Evolutionary conservation across 176 grass and related monocot species (phyloP).

Genomic region (Hordeum vulgare): MorexV3_pseudomolecules_assembly NC_058519.1:566934465-566934964

Average conservation of each 20-base stretch:
- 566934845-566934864: no score
- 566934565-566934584: conserved; percentile 66
- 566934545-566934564: conserved; percentile 25
- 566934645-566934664: conserved; percentile 42
- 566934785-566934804: no score
- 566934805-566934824: no score
- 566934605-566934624: background rate
- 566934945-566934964: background rate
- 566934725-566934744: conserved; percentile 46
- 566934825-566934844: no score
- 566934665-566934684: conserved; percentile 58
- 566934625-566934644: background rate
- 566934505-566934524: conserved; percentile 51
- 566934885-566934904: no score
- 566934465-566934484: conserved; percentile 28
- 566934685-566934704: conserved; percentile 54
- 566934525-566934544: conserved; percentile 37
- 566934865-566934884: no score
- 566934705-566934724: conserved; percentile 38
- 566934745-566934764: conserved; percentile 43
- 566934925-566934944: background rate
- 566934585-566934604: conserved; percentile 51
- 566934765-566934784: no score
- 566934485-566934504: conserved; percentile 50
- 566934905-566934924: conserved; percentile 7